Percentiles rank a stretch among this genome's conserved stretches.
Conservation (phyloP, 2,329 filamentous ascomycete species). For the Phoma herbarum region DNA sequence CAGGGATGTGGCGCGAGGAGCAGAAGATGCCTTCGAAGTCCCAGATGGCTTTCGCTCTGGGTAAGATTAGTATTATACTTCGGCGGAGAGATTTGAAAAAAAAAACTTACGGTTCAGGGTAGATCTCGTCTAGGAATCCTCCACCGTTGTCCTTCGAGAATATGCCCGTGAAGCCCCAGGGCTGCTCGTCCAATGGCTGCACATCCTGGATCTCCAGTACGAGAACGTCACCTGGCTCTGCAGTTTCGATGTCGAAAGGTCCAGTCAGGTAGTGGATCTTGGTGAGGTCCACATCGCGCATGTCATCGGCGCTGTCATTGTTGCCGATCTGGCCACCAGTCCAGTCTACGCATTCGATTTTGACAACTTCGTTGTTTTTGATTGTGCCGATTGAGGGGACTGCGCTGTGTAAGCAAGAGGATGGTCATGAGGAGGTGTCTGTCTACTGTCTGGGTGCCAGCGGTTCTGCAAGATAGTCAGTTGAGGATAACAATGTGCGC, state of each 20-base stretch:
- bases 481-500: background rate
- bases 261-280: slow-evolving; percentile 88
- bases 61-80: background rate
- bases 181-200: slow-evolving; percentile 83
- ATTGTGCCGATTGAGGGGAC: slow-evolving; percentile 79
- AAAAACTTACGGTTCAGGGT: slow-evolving; percentile 75
- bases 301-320: slow-evolving; percentile 87
- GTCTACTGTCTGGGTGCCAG: slow-evolving; percentile 86
- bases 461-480: slow-evolving; percentile 69
- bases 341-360: slow-evolving; percentile 92
- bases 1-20: slow-evolving; percentile 75
- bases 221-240: slow-evolving; percentile 84
- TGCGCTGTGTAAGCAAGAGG: slow-evolving; percentile 49
- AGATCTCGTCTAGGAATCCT: slow-evolving; percentile 87
- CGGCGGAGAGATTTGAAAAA: background rate
- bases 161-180: slow-evolving; percentile 89
- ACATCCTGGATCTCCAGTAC: slow-evolving; percentile 93
- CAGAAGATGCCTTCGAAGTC: slow-evolving; percentile 82
- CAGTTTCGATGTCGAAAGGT: slow-evolving; percentile 85
- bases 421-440: background rate
- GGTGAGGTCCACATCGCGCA: slow-evolving; percentile 84
- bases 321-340: slow-evolving; percentile 81
- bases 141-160: slow-evolving; percentile 85
- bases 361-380: slow-evolving; percentile 85
- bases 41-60: slow-evolving; percentile 77